phyloP scores from a whole-genome alignment of 352 stramenopile genomes.

The Globisporangium splendens region DNA sequence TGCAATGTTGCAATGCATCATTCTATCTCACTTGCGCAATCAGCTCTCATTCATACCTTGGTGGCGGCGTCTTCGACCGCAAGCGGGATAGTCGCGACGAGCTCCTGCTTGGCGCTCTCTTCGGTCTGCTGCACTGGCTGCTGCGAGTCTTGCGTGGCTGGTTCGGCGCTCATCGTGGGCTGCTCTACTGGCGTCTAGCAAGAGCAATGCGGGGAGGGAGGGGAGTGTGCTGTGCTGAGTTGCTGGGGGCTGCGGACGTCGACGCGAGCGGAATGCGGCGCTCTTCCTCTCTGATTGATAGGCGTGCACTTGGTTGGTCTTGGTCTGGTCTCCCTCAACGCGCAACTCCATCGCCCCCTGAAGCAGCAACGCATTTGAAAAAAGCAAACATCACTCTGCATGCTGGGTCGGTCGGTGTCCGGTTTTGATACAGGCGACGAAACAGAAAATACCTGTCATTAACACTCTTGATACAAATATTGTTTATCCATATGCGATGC shows the following conservation, averaged over 20 bases:
- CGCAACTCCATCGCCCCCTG: background rate
- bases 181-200: slow-evolving; percentile 12
- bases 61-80: slow-evolving; percentile 44
- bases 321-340: slow-evolving; percentile 12
- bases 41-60: slow-evolving; percentile 33
- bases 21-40: background rate
- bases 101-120: slow-evolving; percentile 16
- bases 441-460: too few species aligned
- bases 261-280: background rate
- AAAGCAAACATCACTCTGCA: background rate
- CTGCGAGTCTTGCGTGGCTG: slow-evolving; percentile 20
- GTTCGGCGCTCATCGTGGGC: slow-evolving; percentile 38
- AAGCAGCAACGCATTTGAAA: slow-evolving; percentile 2
- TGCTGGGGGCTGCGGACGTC: slow-evolving; percentile 1
- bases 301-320: slow-evolving; percentile 22
- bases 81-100: slow-evolving; percentile 28
- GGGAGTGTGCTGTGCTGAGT: background rate
- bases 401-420: slow-evolving; percentile 3
- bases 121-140: slow-evolving; percentile 30
- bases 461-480: too few species aligned
- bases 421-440: background rate
- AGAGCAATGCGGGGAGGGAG: background rate
- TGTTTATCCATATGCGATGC: background rate
- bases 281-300: slow-evolving; percentile 8
- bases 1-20: background rate